These are phyloP conservation scores for Exsudoporus frostii DNA, from an alignment of 768 basidiomycete species.

Conservation along the genomic window DNA sequence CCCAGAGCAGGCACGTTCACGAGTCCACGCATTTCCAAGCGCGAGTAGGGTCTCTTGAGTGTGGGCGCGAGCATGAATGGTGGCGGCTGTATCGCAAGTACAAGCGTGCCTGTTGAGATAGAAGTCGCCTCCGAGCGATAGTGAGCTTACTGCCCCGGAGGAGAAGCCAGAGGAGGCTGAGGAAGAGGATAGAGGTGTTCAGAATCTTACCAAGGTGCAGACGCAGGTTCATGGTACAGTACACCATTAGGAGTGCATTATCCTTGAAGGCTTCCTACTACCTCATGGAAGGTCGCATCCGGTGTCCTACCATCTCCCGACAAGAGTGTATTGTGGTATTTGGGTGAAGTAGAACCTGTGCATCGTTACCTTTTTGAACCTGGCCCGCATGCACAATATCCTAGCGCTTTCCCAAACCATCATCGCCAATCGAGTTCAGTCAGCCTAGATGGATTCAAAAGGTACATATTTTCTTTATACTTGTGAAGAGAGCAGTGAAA, in stretches of 20 bases:
- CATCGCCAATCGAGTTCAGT: neutral
- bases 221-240: too few relatives aligned
- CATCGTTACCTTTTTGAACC: too few relatives aligned
- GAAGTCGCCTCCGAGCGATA: slow-evolving; percentile 59
- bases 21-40: slow-evolving; percentile 18
- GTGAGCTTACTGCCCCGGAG: slow-evolving; percentile 42
- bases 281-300: too few relatives aligned
- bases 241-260: too few relatives aligned
- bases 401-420: neutral
- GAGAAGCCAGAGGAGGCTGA: slow-evolving; percentile 30
- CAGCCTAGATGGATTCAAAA: neutral
- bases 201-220: slow-evolving; percentile 37
- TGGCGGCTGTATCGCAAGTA: slow-evolving; percentile 20
- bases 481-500: neutral
- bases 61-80: slow-evolving; percentile 25
- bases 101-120: slow-evolving; percentile 14
- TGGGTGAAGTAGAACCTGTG: too few relatives aligned
- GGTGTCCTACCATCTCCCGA: too few relatives aligned
- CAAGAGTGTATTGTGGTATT: too few relatives aligned
- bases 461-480: neutral
- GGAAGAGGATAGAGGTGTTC: slow-evolving; percentile 51
- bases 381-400: neutral
- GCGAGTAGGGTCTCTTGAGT: slow-evolving; percentile 29
- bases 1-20: slow-evolving; percentile 19
- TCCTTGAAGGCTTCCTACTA: too few relatives aligned